Base-by-base conservation (phyloP, 352 stramenopile species). In the Globisporangium megalacanthum region DNA sequence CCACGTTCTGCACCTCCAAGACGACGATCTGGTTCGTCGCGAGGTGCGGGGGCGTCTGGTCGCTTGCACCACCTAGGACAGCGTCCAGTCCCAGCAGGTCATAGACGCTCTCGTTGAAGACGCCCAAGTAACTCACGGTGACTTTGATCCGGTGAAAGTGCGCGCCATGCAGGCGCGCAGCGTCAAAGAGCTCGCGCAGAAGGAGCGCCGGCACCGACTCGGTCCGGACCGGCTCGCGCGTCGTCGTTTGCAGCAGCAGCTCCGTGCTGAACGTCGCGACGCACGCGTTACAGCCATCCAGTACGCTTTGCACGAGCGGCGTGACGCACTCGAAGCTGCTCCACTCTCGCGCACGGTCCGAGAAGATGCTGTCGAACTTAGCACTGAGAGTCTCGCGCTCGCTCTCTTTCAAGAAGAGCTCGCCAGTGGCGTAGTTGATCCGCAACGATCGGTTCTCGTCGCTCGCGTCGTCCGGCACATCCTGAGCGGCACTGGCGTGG, bases 101-200 rank as follows among this genome's bases (percentile, higher is more conserved):
- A 70, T 92, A 95, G 49, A 99, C 89, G 54, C 93, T 81, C 73
- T 99, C 92, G 31, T 96, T 94, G 66, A 95, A 98, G 14, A 99
- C 94, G 50, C 97, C 96, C 4, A 99, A 69, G 49, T 76, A 88
- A 53, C 79, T 92, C 51, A 89, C 75, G 29, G 82, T 89, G 46
- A 88, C 63, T 33, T 79, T 82, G 20, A 75, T 68, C 42, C 71
- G 73, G 41, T 81, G 62, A 49, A 86, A 77, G 7, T 73, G 69
- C 5, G 56, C 48, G 9, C 72, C 71, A n/a, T 76, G 52, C 11
- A 61, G 29, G 19, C 57, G 55, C 49, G 85, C 53, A 10, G 65
- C 48, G 15, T 62, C 56, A 49, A 89, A 89, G 20, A 88, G 59
- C 60, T 89, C 72, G 39, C 59, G 60, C 0, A 89, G 60, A 45